These are phyloP conservation scores for Aureobasidium sp. DNA, from an alignment of 2,329 filamentous ascomycete genomes.

Conservation along the genomic window DNA sequence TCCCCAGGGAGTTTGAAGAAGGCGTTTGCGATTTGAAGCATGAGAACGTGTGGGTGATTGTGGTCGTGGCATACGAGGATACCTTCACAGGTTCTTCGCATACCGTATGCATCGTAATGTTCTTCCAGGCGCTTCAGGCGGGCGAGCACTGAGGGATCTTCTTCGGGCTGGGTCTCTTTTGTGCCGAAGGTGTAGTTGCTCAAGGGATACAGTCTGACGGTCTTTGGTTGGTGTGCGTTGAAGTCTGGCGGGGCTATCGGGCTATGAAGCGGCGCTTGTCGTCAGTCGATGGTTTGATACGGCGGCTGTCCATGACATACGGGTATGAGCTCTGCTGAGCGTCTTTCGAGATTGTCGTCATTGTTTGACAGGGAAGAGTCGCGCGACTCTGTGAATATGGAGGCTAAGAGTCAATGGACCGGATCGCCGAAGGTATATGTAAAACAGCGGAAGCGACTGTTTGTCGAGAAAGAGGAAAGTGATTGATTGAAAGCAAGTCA, in stretches of 20 bases:
- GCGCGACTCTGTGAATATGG: background rate
- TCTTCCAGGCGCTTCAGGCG: constrained; percentile 91
- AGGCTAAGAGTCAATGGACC: background rate
- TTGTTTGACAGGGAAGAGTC: constrained; percentile 27
- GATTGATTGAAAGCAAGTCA: background rate
- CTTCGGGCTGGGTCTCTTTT: constrained; percentile 96
- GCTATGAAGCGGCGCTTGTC: constrained; percentile 26
- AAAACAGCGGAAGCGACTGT: background rate
- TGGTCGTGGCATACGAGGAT: constrained; percentile 98
- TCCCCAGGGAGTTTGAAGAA: constrained; percentile 99
- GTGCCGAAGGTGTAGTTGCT: constrained; percentile 99
- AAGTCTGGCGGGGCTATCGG: constrained; percentile 69
- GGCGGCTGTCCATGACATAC: constrained; percentile 28
- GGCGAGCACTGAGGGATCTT: constrained; percentile 90
- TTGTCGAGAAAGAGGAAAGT: background rate
- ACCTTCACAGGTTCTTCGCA: constrained; percentile 94
- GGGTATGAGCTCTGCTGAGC: constrained; percentile 69
- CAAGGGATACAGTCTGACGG: constrained; percentile 85
- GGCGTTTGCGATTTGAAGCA: constrained; percentile 98
- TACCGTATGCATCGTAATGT: constrained; percentile 84
- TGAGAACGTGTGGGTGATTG: constrained; percentile 96
- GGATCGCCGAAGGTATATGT: too few species aligned
- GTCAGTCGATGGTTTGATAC: background rate
- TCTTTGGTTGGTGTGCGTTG: constrained; percentile 79
- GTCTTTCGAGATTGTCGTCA: constrained; percentile 77